phyloP scores from a whole-genome alignment of 192 early-diverging fungal species.

The Gaertneriomyces semiglobifer region DNA sequence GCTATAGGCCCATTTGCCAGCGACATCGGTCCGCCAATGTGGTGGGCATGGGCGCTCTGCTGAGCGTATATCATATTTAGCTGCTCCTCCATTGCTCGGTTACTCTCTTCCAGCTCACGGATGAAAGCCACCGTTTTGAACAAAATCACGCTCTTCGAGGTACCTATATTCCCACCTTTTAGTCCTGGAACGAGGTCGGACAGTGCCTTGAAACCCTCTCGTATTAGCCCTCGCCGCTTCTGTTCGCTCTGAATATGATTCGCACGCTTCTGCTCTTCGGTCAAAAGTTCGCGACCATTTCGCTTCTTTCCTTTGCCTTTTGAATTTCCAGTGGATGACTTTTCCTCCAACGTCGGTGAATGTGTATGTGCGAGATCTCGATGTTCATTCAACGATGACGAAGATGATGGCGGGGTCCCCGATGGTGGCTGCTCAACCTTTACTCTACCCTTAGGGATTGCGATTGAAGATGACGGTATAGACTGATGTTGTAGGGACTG shows the following conservation, averaged over 20 bases:
- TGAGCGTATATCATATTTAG: slow-evolving; percentile 16
- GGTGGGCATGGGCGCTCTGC: too few species aligned
- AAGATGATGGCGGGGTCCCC: not conserved
- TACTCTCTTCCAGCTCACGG: slow-evolving; percentile 55
- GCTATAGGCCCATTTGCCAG: too few species aligned
- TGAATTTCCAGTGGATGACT: not conserved
- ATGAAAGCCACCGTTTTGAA: slow-evolving; percentile 69
- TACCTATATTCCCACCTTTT: slow-evolving; percentile 44
- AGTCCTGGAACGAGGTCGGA: slow-evolving; percentile 35
- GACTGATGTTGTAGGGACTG: too few species aligned
- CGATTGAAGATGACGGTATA: not conserved
- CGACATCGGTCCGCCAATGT: too few species aligned
- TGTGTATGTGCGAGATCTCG: not conserved
- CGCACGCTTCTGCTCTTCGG: slow-evolving; percentile 69
- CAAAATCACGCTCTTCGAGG: slow-evolving; percentile 63
- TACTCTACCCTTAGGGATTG: not conserved
- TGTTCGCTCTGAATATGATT: slow-evolving; percentile 77
- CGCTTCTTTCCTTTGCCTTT: slow-evolving; percentile 17
- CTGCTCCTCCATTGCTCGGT: slow-evolving; percentile 43
- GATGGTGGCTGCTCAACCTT: not conserved
- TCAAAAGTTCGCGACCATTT: slow-evolving; percentile 58
- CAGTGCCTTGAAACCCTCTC: slow-evolving; percentile 34
- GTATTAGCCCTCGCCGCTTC: slow-evolving; percentile 66
- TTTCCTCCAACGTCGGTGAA: not conserved
- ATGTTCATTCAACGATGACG: not conserved